Base-by-base conservation (phyloP, 2,329 filamentous ascomycete genomes). In the Alternaria consortialis region DNA sequence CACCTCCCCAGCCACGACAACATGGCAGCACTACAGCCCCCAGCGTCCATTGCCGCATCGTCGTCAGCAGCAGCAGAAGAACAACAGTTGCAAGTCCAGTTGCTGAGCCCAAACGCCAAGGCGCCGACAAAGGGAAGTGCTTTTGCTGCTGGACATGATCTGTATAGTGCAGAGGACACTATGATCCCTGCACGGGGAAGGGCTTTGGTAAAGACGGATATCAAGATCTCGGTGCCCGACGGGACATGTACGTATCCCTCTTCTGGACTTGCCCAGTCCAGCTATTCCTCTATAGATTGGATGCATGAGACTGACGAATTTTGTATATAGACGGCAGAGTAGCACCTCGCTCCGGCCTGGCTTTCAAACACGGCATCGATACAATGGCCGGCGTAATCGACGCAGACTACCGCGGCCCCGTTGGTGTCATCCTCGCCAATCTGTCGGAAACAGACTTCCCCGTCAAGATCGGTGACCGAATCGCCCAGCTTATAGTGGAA, bases 361-460 rank as follows among this genome's bases (percentile, higher is more conserved):
- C 94, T 2, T 85, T 89, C 62, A 99, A 99, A 84, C 89, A 98
- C 83, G 95, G 94, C 81, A 98, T 99, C 78, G 93, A 97, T 79
- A 95, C 92, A 0, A 93, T 96, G 64, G 95, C 95, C 0, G 95
- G 95, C 56, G 95, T 99, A 66, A 98, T 99, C 72, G 95, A 99
- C 80, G 94, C 94, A 34, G 95, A 99, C 81, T 99, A 99, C 84
- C 88, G 95, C 36, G 95, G 95, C 20, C 91, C 91, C 69, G 90
- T 99, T 73, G 97, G 96, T 84, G 91, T 99, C 27, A 85, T 99
- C 68, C 87, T 99, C 53, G 98, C 98, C 80, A 99, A 99, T 83
- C 90, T 97, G 79, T 86, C 86, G 53, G 93, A 97, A 52, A 81
- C 82, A 40, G 93, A 97, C 77, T 98, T 96, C 76, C 84, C 82